Percentiles rank a stretch among this genome's conserved stretches.
Conservation (phyloP, 1,284 basidiomycete genomes). For the Schizophyllum commune region DNA sequence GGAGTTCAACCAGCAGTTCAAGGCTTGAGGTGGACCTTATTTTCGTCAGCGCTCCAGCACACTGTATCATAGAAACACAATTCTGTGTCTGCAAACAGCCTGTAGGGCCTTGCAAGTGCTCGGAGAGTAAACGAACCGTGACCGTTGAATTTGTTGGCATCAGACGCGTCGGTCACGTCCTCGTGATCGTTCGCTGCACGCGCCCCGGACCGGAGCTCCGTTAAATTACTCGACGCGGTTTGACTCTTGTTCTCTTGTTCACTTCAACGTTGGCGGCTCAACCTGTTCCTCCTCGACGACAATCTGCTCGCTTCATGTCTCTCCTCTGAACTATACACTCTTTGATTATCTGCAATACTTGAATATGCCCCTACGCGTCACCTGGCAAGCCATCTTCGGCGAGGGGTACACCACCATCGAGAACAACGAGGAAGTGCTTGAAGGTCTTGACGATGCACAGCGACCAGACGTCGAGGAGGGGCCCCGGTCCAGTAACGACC, state of each 20-base stretch:
- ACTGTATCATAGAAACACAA: neutral
- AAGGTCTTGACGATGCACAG: neutral
- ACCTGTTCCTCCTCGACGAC: neutral
- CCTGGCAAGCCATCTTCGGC: neutral
- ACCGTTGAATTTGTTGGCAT: too few relatives aligned
- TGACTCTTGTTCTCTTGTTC: neutral
- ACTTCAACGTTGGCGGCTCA: neutral
- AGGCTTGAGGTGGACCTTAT: conserved; percentile 2
- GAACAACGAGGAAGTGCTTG: neutral
- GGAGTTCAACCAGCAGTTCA: conserved; percentile 77
- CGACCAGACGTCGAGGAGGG: neutral
- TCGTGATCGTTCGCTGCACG: neutral
- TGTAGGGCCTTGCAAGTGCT: too few relatives aligned
- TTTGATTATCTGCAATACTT: neutral
- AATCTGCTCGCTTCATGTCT: neutral
- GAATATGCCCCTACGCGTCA: neutral
- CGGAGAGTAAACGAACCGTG: too few relatives aligned
- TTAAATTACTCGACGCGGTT: neutral
- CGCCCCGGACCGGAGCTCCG: neutral
- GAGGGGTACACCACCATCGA: neutral
- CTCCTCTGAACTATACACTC: neutral
- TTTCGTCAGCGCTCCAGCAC: neutral
- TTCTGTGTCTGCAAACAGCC: too few relatives aligned
- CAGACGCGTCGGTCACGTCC: neutral
- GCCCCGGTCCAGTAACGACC: neutral